Evolutionary conservation across 225 moss, liverwort and hornwort genomes (phyloP), one percentile per base, ranked within the genome.

Genomic region (Climacium dendroides): DNA sequence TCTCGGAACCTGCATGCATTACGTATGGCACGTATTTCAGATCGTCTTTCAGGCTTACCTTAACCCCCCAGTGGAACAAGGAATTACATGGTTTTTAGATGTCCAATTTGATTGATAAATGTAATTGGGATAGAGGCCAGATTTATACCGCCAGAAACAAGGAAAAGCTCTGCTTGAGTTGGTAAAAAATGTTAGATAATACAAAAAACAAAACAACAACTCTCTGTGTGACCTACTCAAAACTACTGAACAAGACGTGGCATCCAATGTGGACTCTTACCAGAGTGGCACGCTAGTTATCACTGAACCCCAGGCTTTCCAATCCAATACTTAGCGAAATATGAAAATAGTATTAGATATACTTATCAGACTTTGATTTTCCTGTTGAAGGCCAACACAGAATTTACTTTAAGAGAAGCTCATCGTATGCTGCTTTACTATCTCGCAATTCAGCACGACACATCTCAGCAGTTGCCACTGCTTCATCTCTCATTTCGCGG

Each of bases 401-500:
- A 50, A 28, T 45, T 86, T 92, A 98, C 98, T 93, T 96, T 15
- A 89, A 85, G 35, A 95, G 89, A 85, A 97, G 91, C 72, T 97
- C 93, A 79, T 97, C 89, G 79, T 94, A 91, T 53, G 90, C 80
- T 83, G 86, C 88, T 90, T 93, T 94, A 80, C 32, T 87, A n/a
- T 95, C 95, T 86, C 90, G 91, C 76, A 93, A 89, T 84, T 92
- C 93, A 50, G 86, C 89, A 50, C 92, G 91, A 53, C 86, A 87
- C 60, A 88, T 89, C 72, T 96, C 95, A 84, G 91, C 72, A 62
- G 91, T 94, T 50, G 94, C 82, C 53, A 95, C 82, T 87, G 97
- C 95, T 83, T 92, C 90, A 89, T 97, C 98, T 78, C 92, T 92
- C 93, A 96, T 94, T 69, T 96, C 93, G 9, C 92, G 91, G 80